A percentile compares a stretch with the other conserved stretches of the same genome.
Conservation (phyloP, 768 basidiomycete genomes). For the Tylopilus sp. region DNA sequence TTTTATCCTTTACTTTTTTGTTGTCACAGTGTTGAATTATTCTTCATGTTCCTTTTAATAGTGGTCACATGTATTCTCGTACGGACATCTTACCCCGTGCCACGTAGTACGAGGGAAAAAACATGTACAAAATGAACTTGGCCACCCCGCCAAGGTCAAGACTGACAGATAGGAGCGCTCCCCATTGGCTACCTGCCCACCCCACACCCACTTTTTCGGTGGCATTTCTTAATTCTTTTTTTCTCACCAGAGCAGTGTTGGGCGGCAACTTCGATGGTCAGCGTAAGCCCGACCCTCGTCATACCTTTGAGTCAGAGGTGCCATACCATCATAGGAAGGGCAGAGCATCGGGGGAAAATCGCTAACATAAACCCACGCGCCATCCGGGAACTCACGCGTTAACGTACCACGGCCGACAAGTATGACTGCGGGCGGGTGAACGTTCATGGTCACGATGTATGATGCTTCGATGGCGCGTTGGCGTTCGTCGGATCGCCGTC, state of each 20-base stretch:
- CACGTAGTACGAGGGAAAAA: not conserved
- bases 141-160: not conserved
- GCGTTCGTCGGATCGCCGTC: not conserved
- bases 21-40: conserved; percentile 7
- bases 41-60: conserved; percentile 5
- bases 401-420: not conserved
- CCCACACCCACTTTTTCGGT: not conserved
- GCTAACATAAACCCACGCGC: too few relatives aligned
- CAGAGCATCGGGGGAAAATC: not conserved
- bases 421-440: not conserved
- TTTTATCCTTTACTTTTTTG: not conserved
- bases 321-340: too few relatives aligned
- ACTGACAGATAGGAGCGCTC: not conserved
- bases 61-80: conserved; percentile 3
- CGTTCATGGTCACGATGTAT: not conserved
- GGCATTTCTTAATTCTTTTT: not conserved
- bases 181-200: not conserved
- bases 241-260: not conserved
- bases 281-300: not conserved
- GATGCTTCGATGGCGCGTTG: not conserved
- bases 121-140: not conserved
- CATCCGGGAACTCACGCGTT: not conserved
- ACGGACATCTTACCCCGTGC: not conserved
- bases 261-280: not conserved
- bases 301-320: not conserved